Evolutionary conservation across 495 filamentous ascomycete genomes (phyloP).

Genomic region (Daldinia loculata): DNA sequence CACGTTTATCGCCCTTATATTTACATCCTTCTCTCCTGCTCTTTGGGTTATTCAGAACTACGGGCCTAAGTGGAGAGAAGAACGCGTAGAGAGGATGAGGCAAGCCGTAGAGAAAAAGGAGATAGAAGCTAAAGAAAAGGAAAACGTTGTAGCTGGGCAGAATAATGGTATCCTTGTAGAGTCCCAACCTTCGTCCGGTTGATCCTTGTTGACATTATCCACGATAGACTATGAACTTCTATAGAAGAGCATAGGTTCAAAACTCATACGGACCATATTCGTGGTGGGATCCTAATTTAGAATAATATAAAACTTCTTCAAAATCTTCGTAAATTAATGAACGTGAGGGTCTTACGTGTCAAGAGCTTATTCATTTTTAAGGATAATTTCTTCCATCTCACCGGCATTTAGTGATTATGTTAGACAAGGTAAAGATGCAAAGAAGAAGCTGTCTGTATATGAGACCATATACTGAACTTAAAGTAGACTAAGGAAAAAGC

Average conservation of each 20-base stretch:
- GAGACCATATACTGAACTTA: too few species aligned
- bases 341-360: too few species aligned
- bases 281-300: too few species aligned
- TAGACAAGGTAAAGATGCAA: too few species aligned
- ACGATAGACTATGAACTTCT: background rate
- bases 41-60: conserved; percentile 51
- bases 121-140: conserved; percentile 28
- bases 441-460: too few species aligned
- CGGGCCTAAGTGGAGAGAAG: conserved; percentile 55
- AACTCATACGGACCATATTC: background rate
- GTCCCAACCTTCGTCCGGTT: background rate
- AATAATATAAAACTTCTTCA: too few species aligned
- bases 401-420: too few species aligned
- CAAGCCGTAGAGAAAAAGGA: conserved; percentile 40
- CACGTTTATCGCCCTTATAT: conserved; percentile 54
- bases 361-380: too few species aligned
- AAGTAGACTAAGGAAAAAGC: too few species aligned
- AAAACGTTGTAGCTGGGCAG: background rate
- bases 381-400: background rate
- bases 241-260: background rate
- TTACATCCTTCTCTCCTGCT: conserved; percentile 48
- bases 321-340: too few species aligned
- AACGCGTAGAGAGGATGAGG: conserved; percentile 45
- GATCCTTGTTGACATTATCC: background rate
- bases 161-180: conserved; percentile 6